Percentiles rank a stretch among this genome's conserved stretches.
phyloP scores from a whole-genome alignment of 441 rosid genomes.

The Mallotus japonicus region DNA sequence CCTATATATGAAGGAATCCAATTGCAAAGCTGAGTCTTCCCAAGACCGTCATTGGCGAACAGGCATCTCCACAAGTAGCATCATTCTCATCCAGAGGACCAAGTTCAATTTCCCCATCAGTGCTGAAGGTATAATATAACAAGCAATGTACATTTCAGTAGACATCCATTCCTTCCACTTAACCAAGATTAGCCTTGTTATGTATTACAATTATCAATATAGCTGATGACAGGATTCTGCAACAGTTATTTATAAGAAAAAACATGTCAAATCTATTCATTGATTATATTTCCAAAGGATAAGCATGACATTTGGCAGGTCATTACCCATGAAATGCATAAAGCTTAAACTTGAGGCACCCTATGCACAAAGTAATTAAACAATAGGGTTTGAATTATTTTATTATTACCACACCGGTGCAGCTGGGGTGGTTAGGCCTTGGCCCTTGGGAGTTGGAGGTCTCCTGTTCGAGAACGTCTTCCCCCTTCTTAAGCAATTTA shows the following conservation, averaged over 20 bases:
- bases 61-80: conserved; percentile 31
- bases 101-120: conserved; percentile 31
- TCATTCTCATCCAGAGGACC: conserved; percentile 42
- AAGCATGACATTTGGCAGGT: not conserved
- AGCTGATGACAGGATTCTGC: not conserved
- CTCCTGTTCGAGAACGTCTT: no score
- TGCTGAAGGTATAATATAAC: conserved; percentile 31
- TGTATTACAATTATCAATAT: not conserved
- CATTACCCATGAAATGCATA: not conserved
- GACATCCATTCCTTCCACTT: not conserved
- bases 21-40: conserved; percentile 30
- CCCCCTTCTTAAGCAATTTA: no score
- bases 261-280: not conserved
- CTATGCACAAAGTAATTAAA: not conserved
- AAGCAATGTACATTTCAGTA: no score
- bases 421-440: no score
- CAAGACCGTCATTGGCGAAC: conserved; percentile 25
- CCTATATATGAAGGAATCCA: conserved; percentile 19
- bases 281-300: not conserved
- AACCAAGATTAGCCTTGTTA: not conserved
- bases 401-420: no score
- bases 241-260: not conserved
- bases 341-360: not conserved
- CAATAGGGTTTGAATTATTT: no score
- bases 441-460: no score